Conservation (phyloP, 2,329 filamentous ascomycete species). For the Monilinia aucupariae region DNA sequence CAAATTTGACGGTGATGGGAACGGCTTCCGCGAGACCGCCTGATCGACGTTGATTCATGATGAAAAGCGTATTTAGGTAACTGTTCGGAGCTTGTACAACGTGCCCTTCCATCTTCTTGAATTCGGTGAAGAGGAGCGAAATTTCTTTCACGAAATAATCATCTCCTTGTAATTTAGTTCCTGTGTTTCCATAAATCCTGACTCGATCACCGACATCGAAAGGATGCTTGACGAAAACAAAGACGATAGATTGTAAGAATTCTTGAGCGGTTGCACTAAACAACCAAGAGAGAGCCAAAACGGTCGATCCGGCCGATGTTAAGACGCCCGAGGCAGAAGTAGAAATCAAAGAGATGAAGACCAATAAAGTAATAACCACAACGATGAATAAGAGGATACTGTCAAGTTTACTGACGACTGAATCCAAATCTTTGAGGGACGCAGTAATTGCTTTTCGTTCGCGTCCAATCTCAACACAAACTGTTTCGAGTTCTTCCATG, state of each 20-base stretch:
- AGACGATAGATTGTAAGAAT: conserved; percentile 88
- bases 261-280: conserved; percentile 91
- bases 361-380: conserved; percentile 69
- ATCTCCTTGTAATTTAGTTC: conserved; percentile 70
- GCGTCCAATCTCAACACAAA: conserved; percentile 88
- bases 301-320: conserved; percentile 79
- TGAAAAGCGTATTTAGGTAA: conserved; percentile 86
- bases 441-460: conserved; percentile 95
- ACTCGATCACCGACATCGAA: conserved; percentile 95
- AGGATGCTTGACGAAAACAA: conserved; percentile 95
- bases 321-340: conserved; percentile 84
- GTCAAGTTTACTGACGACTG: conserved; percentile 85
- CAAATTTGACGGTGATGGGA: conserved; percentile 79
- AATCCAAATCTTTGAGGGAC: conserved; percentile 90
- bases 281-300: conserved; percentile 89
- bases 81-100: conserved; percentile 95
- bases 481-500: conserved; percentile 87
- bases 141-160: conserved; percentile 98
- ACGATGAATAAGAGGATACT: conserved; percentile 86
- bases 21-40: conserved; percentile 83
- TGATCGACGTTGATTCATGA: conserved; percentile 88
- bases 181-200: conserved; percentile 84
- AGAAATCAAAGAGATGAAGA: conserved; percentile 85
- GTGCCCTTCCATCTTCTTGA: conserved; percentile 98
- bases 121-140: conserved; percentile 87